Base-by-base conservation (phyloP, 148 eudicot species). In the Fagopyrum esculentum region DNA sequence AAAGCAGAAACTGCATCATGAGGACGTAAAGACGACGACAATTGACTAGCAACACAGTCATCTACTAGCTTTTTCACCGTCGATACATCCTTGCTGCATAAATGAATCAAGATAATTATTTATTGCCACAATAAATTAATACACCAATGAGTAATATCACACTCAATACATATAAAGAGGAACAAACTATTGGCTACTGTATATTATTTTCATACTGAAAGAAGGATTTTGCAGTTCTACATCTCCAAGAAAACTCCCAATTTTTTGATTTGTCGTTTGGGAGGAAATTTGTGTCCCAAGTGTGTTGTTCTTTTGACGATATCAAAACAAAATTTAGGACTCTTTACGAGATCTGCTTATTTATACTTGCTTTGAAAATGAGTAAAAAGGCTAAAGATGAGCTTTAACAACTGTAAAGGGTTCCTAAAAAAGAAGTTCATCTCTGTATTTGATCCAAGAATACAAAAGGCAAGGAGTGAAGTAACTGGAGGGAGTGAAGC, bases 1-100 rank as follows among this genome's bases (percentile, higher is more conserved):
- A 96, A 78, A 43, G 99, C 99, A 57, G 97, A 96, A 83, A 92
- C 99, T 45, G 98, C 98, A 84, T 96, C 99, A 74, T 96, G 98
- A 72, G 99, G 96, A 75, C 93, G 98, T 9, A 92, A 87, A 69
- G 93, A 92, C 45, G 91, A 78, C 29, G 98, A 88, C 55, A 87
- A 69, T 73, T 83, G 91, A 77, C 85, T 84, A 43, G 81, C 79
- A 71, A 89, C 73, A 82, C 92, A 89, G 73, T 91, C 93, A 73
- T 91, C 93, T 57, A 91, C 93, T 77, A 87, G 87, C 77, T 89
- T 91, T 83, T 87, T 88, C 78, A 91, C 96, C 1, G 87, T 89
- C 46, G 83, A 79, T 69, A 91, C 91, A 86, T 92, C 98, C 85
- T 92, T 90, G 81, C 98, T 92, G 96, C 86, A 84, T 5, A 54